Conservation (phyloP, 345 rosid genomes). For the Eucalyptus erythrocorys region DNA sequence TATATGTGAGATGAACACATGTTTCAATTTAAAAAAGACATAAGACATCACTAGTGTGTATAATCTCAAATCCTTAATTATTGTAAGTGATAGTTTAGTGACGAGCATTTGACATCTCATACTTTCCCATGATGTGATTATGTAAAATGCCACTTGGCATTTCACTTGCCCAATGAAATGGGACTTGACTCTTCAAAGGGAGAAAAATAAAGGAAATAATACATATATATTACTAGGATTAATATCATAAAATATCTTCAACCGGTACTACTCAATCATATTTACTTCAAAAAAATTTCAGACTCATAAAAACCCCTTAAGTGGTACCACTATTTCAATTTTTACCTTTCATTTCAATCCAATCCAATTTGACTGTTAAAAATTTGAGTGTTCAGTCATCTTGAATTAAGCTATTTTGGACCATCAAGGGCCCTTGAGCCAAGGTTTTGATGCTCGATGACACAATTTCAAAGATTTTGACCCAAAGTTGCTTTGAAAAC, state of each 20-base stretch:
- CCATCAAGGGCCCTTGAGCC: background rate
- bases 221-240: background rate
- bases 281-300: too few relatives aligned
- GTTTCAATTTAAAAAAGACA: too few relatives aligned
- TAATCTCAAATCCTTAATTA: too few relatives aligned
- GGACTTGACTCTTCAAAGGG: background rate
- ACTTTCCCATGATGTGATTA: too few relatives aligned
- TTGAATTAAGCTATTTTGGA: background rate
- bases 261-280: background rate
- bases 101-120: too few relatives aligned
- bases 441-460: too few relatives aligned
- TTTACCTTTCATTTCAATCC: background rate
- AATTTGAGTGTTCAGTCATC: background rate
- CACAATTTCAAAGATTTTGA: background rate
- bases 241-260: background rate
- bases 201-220: background rate
- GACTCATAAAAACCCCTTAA: background rate
- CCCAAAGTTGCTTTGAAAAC: too few relatives aligned
- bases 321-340: background rate
- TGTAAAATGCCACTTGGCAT: too few relatives aligned
- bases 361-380: background rate
- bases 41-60: too few relatives aligned
- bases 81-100: too few relatives aligned
- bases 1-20: too few relatives aligned
- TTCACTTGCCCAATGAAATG: background rate